phyloP scores from a whole-genome alignment of 108 stramenopile species.

The Nitzschia putrida region DNA sequence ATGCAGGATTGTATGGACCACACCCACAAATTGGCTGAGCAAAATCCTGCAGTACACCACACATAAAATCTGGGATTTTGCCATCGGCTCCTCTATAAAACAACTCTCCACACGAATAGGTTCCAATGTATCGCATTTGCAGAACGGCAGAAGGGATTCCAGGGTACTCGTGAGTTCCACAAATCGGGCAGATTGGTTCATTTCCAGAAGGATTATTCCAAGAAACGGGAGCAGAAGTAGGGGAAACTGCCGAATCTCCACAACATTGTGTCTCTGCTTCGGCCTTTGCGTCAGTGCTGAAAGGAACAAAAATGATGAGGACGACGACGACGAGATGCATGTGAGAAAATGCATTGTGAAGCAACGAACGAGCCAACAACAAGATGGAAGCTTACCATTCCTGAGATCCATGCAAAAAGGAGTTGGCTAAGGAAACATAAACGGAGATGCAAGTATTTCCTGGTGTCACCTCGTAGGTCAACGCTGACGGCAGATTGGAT shows the following conservation, averaged over 20 bases:
- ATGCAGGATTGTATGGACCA: constrained; percentile 11
- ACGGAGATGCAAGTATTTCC: not conserved
- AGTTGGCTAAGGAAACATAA: not conserved
- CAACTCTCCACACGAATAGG: constrained; percentile 7
- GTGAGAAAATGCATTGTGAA: too few species aligned
- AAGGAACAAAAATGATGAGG: not conserved
- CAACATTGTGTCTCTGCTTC: not conserved
- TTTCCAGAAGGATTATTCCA: not conserved
- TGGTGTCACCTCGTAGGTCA: not conserved
- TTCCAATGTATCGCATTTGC: constrained; percentile 20
- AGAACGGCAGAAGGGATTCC: constrained; percentile 11
- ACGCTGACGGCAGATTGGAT: not conserved
- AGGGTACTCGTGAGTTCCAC: constrained; percentile 18
- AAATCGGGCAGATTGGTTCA: constrained; percentile 19
- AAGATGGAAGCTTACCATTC: not conserved
- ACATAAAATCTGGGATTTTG: constrained; percentile 16
- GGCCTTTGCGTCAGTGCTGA: not conserved
- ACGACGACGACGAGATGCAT: too few species aligned
- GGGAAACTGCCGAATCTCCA: not conserved
- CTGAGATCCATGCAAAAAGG: not conserved
- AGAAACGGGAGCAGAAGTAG: not conserved
- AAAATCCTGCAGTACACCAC: constrained; percentile 20
- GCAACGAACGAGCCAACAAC: too few species aligned
- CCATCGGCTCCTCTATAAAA: constrained; percentile 14
- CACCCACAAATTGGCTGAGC: constrained; percentile 13